Evolutionary conservation across 208 protist species (phyloP).

Genomic region (Porcisia hertigi): DNA sequence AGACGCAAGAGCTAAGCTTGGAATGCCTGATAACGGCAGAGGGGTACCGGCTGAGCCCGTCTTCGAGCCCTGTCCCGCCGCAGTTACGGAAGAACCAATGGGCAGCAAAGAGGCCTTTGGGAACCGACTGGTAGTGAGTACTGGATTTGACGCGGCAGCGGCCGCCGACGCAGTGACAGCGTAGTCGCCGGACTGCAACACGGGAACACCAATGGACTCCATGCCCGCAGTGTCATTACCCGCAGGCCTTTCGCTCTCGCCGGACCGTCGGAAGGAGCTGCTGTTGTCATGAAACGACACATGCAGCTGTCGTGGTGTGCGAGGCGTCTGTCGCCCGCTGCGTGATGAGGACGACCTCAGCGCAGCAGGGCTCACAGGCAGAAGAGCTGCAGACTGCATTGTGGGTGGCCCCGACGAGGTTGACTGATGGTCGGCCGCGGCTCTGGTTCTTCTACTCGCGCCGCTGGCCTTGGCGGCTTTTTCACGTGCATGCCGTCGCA

Average conservation of each 20-base stretch:
- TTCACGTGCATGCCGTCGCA: slow-evolving; percentile 9
- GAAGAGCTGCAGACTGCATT: not conserved
- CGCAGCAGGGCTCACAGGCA: not conserved
- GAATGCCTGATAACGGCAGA: not conserved
- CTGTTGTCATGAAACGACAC: too few relatives aligned
- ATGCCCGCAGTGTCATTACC: not conserved
- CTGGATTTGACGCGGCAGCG: not conserved
- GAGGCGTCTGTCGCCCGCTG: slow-evolving; percentile 11
- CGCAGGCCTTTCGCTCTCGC: not conserved
- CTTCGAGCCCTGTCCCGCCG: not conserved
- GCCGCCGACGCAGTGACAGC: not conserved
- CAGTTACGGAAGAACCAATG: not conserved
- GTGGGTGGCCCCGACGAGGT: not conserved
- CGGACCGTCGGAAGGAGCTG: not conserved
- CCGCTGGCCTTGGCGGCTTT: not conserved
- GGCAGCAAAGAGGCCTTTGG: not conserved
- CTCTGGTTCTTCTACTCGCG: not conserved
- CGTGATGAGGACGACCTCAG: not conserved
- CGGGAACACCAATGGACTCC: not conserved
- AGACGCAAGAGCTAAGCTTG: not conserved
- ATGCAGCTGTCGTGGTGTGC: slow-evolving; percentile 7
- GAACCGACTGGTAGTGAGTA: not conserved
- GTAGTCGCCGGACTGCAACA: not conserved
- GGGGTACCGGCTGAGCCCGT: not conserved
- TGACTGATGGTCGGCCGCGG: not conserved